A percentile compares a stretch with the other conserved stretches of the same genome.
Conservation (phyloP, 2,329 filamentous ascomycete species). For the Pseudogymnoascus sp. region DNA sequence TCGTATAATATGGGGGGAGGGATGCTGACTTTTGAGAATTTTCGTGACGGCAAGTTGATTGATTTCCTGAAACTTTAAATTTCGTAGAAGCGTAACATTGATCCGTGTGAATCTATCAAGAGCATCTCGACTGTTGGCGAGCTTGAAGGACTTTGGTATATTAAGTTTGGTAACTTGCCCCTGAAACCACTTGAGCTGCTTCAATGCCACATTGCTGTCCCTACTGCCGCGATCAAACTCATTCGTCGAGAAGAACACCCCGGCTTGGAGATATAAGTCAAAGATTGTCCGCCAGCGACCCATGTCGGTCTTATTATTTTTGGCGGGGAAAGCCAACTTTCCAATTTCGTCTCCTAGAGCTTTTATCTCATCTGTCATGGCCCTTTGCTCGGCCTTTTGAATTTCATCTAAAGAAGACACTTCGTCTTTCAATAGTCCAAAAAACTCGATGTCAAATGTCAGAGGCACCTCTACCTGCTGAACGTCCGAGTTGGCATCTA, state of each 20-base stretch:
- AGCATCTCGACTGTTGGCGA: constrained; percentile 55
- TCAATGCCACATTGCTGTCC: constrained; percentile 55
- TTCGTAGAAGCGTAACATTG: constrained; percentile 69
- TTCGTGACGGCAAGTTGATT: constrained; percentile 71
- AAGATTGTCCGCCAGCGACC: constrained; percentile 75
- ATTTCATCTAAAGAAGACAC: constrained; percentile 61
- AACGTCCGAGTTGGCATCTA: constrained; percentile 17
- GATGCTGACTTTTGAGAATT: constrained; percentile 68
- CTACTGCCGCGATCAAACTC: constrained; percentile 64
- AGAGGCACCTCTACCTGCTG: constrained; percentile 64
- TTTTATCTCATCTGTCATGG: constrained; percentile 55
- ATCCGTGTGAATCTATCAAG: constrained; percentile 62
- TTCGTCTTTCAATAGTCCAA: constrained; percentile 64
- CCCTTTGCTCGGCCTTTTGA: constrained; percentile 52
- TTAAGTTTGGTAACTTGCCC: constrained; percentile 53
- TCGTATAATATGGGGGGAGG: not conserved
- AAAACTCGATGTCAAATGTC: constrained; percentile 71
- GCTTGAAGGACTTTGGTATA: constrained; percentile 55
- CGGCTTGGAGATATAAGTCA: constrained; percentile 69
- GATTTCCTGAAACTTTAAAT: constrained; percentile 76
- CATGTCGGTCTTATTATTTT: constrained; percentile 57
- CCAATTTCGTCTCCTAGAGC: constrained; percentile 57
- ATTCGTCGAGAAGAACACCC: constrained; percentile 73
- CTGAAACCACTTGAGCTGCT: constrained; percentile 65
- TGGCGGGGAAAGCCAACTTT: constrained; percentile 54